phyloP scores from a whole-genome alignment of 164 flowering plant genomes.

The Platanus orientalis region DNA sequence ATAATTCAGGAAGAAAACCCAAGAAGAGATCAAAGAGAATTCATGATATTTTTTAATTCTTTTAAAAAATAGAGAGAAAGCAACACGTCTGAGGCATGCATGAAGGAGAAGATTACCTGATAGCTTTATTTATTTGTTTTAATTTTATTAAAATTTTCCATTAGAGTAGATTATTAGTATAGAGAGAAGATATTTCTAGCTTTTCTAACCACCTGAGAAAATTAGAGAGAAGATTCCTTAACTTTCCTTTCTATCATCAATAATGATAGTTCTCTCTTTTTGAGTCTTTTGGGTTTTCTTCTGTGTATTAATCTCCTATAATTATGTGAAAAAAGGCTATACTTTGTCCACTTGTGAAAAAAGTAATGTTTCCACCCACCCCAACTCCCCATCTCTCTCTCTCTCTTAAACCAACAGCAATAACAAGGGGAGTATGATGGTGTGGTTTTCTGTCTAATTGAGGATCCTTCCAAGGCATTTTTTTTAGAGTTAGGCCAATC shows the following conservation, averaged over 20 bases:
- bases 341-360: constrained; percentile 11
- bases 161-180: no score
- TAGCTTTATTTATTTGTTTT: not conserved
- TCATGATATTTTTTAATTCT: no score
- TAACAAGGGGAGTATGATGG: no score
- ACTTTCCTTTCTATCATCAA: constrained; percentile 19
- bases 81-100: not conserved
- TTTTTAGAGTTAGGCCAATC: not conserved
- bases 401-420: constrained; percentile 1
- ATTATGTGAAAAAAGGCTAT: constrained; percentile 32
- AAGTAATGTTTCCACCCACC: constrained; percentile 15
- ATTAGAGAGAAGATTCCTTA: constrained; percentile 27
- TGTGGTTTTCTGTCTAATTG: not conserved
- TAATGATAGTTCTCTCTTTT: not conserved
- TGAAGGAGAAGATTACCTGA: not conserved
- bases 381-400: not conserved
- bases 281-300: not conserved
- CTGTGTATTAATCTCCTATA: constrained; percentile 24
- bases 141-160: no score
- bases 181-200: no score
- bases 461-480: no score
- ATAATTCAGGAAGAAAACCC: not conserved
- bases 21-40: constrained; percentile 20
- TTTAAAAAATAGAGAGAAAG: no score
- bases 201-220: no score